Evolutionary conservation across 1,284 basidiomycete genomes (phyloP).

Genomic region (Malassezia sp.): DNA sequence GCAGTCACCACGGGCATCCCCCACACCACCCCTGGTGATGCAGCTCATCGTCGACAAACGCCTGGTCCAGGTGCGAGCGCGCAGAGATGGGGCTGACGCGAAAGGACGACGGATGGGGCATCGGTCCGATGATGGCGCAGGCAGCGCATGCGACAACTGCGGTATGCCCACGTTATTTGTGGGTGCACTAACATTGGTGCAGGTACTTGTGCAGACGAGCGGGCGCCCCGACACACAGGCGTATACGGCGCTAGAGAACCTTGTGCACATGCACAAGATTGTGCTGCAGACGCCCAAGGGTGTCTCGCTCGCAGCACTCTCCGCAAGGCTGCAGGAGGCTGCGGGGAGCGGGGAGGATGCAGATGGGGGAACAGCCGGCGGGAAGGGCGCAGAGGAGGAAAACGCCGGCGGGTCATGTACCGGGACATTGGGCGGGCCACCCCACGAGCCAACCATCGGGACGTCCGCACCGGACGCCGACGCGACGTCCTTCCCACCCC

Average conservation of each 20-base stretch:
- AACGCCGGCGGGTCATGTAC: no score
- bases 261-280: slow-evolving; percentile 41
- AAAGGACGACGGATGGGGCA: slow-evolving; percentile 52
- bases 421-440: no score
- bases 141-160: slow-evolving; percentile 54
- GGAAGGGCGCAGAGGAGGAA: neutral
- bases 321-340: slow-evolving; percentile 25
- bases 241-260: slow-evolving; percentile 21
- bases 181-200: neutral
- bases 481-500: slow-evolving; percentile 34
- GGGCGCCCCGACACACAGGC: slow-evolving; percentile 12
- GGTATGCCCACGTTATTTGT: no score
- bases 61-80: slow-evolving; percentile 15
- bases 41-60: slow-evolving; percentile 36
- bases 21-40: slow-evolving; percentile 43
- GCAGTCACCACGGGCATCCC: no score
- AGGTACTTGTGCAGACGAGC: slow-evolving; percentile 6
- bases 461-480: slow-evolving; percentile 9
- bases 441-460: no score
- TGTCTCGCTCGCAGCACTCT: slow-evolving; percentile 34
- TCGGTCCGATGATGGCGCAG: slow-evolving; percentile 55
- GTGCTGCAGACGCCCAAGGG: slow-evolving; percentile 33
- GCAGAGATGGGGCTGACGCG: neutral
- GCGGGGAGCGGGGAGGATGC: no score
- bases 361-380: slow-evolving; percentile 13